These are phyloP conservation scores for Pythium angustatum DNA, from an alignment of 352 stramenopile species.

Conservation along the genomic window DNA sequence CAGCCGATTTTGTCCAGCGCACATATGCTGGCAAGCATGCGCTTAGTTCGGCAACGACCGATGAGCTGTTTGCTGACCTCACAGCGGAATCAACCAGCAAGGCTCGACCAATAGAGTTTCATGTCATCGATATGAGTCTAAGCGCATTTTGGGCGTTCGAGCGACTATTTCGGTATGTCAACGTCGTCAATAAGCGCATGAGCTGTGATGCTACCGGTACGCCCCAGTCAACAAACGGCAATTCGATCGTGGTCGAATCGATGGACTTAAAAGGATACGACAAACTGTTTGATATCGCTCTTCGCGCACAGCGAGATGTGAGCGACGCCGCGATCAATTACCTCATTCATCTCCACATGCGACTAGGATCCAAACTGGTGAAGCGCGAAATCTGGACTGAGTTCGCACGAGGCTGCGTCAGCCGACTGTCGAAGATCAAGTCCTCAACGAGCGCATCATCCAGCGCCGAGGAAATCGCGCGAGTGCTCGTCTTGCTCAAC, in stretches of 20 bases:
- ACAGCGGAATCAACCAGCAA: background rate
- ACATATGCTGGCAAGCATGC: constrained; percentile 62
- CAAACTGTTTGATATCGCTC: constrained; percentile 27
- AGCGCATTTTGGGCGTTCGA: constrained; percentile 35
- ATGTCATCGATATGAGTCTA: constrained; percentile 19
- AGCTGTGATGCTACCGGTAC: constrained; percentile 13
- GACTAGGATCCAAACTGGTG: constrained; percentile 30
- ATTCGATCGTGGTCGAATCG: constrained; percentile 26
- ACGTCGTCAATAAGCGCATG: constrained; percentile 27
- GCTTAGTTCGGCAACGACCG: constrained; percentile 34
- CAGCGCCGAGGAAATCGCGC: constrained; percentile 5
- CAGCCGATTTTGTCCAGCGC: constrained; percentile 71
- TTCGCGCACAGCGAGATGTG: constrained; percentile 20
- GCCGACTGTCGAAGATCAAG: constrained; percentile 22
- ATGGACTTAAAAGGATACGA: constrained; percentile 38
- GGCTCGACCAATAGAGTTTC: constrained; percentile 18
- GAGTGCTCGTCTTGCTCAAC: constrained; percentile 66
- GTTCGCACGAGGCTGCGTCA: constrained; percentile 25
- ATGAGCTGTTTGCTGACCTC: constrained; percentile 32
- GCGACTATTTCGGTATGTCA: constrained; percentile 38
- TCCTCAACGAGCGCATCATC: constrained; percentile 4
- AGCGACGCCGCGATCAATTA: constrained; percentile 27
- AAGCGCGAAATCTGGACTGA: constrained; percentile 31
- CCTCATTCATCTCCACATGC: constrained; percentile 29
- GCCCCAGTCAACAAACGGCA: background rate